phyloP scores from a whole-genome alignment of 108 stramenopile species.

The Aurantiochytrium sp. region DNA sequence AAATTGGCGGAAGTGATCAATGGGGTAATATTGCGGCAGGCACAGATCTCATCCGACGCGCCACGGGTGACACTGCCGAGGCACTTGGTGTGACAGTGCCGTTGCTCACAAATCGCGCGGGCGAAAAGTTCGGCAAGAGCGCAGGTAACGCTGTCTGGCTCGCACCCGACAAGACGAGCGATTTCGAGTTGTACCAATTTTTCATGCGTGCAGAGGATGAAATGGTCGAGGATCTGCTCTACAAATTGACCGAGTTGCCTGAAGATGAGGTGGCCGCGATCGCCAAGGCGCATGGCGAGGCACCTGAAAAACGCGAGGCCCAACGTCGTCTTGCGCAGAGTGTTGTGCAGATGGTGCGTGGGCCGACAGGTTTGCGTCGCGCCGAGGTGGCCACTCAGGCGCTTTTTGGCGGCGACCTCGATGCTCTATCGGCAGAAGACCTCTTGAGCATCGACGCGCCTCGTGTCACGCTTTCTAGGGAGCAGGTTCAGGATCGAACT shows the following conservation, averaged over 20 bases:
- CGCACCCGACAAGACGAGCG: conserved; percentile 72
- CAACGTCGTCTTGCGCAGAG: conserved; percentile 90
- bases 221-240: conserved; percentile 82
- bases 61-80: conserved; percentile 56
- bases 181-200: conserved; percentile 98
- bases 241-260: conserved; percentile 82
- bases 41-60: conserved; percentile 77
- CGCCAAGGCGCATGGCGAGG: conserved; percentile 43
- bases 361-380: conserved; percentile 60
- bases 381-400: conserved; percentile 76
- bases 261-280: conserved; percentile 61
- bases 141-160: conserved; percentile 94
- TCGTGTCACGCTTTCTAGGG: conserved; percentile 39
- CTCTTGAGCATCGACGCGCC: conserved; percentile 45
- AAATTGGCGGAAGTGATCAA: conserved; percentile 95
- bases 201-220: conserved; percentile 91
- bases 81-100: conserved; percentile 92
- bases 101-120: conserved; percentile 87
- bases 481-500: conserved; percentile 32
- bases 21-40: conserved; percentile 97
- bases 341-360: conserved; percentile 83
- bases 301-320: conserved; percentile 78
- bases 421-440: conserved; percentile 37
- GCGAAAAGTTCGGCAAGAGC: conserved; percentile 98
- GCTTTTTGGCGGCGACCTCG: conserved; percentile 60